A percentile compares a stretch with the other conserved stretches of the same genome.
Evolutionary conservation across 2,329 filamentous ascomycete species (phyloP).

Genomic region (Mollisia scopiformis): DNA sequence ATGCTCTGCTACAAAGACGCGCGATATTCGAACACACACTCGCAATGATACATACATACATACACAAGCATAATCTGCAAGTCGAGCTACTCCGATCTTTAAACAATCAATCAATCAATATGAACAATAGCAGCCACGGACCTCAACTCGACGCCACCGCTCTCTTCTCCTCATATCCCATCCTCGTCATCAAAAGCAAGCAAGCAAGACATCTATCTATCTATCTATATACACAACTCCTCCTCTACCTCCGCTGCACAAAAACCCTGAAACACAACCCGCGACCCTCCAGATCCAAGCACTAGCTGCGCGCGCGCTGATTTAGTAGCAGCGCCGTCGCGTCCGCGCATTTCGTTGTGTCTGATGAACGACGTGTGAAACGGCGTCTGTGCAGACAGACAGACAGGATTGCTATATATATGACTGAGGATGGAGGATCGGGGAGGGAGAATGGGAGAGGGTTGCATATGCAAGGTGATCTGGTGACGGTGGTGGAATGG

Average conservation of each 20-base stretch:
- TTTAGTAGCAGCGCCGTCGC: not conserved
- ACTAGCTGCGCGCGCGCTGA: not conserved
- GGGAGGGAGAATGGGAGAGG: too few relatives aligned
- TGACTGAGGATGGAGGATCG: not conserved
- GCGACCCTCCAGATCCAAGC: not conserved
- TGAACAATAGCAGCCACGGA: too few relatives aligned
- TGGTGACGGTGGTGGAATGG: not conserved
- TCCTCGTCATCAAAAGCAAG: not conserved
- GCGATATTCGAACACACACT: not conserved
- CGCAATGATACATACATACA: too few relatives aligned
- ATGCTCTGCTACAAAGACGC: too few relatives aligned
- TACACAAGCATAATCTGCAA: too few relatives aligned
- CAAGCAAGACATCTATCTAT: too few relatives aligned
- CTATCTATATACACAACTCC: not conserved
- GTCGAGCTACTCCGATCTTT: too few relatives aligned
- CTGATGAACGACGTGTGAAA: not conserved
- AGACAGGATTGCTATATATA: not conserved
- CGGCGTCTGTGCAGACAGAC: not conserved
- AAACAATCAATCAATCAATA: too few relatives aligned
- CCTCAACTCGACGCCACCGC: not conserved
- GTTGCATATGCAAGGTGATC: not conserved
- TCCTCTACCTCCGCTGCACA: not conserved
- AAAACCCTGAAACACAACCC: not conserved
- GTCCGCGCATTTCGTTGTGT: not conserved
- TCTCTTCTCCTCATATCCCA: not conserved